Evolutionary conservation across 805 yeast species (phyloP), one percentile per base, ranked within the genome.

Genomic region (Wickerhamiella cacticola): DNA sequence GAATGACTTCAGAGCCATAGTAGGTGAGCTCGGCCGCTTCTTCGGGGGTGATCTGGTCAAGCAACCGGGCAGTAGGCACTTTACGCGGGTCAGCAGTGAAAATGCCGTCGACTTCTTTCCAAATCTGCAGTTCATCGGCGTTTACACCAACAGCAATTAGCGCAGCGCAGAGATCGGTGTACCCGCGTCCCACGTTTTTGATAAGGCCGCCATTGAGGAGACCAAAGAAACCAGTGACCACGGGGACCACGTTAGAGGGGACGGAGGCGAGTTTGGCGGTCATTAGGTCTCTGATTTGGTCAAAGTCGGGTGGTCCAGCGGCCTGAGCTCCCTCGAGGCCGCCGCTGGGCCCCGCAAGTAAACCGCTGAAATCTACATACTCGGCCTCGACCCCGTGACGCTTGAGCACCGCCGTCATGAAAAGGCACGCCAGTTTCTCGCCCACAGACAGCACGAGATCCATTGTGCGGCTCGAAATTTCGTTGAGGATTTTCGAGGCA

Each of bases 21-120:
- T 92, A 92, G 1, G 98, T 92, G 64, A 92, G 75, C 68, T 92
- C 98, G 0, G 97, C 92, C 3, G 98, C 98, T 68, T 92, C 98
- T 62, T 92, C 97, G 3, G 98, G 98, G 0, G 97, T 92, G 53
- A 92, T 96, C 46, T 86, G 77, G 50, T 78, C 76, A 54, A 92
- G 71, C 45, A 89, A 70, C 56, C 95, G 73, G 3, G 98, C 98
- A 48, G 77, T 78, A 31, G 87, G 81, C 24, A 92, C 97, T 59
- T 92, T 92, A 52, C 98, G 73, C 35, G 98, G 98, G 63, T 92
- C 98, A 2, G 98, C 98, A 0, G 97, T 88, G 70, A 92, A 92
- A 34, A 92, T 92, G 58, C 98, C 98, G 63, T 92, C 98, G 46
- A 92, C 98, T 69, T 92, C 98, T 59, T 92, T 92, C 98, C 98